phyloP scores from a whole-genome alignment of 2,329 filamentous ascomycete species.

The Chalaropsis thielavioides region DNA sequence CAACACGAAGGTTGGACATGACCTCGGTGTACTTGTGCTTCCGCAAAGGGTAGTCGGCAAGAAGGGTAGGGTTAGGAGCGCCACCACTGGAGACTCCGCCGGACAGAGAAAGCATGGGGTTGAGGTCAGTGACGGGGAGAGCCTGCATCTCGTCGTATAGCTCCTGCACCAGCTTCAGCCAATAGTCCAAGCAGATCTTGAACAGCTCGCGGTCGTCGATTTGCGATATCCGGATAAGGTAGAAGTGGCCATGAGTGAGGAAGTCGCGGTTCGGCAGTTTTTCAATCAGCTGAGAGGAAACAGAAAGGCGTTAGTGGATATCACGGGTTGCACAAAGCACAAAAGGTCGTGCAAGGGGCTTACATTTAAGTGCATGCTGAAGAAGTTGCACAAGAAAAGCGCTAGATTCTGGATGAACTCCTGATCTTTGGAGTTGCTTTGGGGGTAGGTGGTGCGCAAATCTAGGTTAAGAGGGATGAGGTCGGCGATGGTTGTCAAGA shows the following conservation, averaged over 20 bases:
- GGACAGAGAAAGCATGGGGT: conserved; percentile 66
- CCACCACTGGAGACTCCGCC: conserved; percentile 62
- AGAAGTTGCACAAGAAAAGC: conserved; percentile 93
- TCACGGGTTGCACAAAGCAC: neutral
- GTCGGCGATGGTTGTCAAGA: conserved; percentile 77
- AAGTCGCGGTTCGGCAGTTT: conserved; percentile 91
- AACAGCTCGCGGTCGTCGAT: conserved; percentile 98
- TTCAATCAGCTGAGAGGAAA: conserved; percentile 59
- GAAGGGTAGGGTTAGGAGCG: conserved; percentile 67
- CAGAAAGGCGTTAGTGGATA: conserved; percentile 17
- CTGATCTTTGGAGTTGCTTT: conserved; percentile 84
- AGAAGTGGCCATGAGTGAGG: conserved; percentile 91
- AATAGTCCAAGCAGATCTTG: conserved; percentile 98
- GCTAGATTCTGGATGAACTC: conserved; percentile 96
- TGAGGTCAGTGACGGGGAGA: conserved; percentile 82
- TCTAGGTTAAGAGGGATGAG: conserved; percentile 87
- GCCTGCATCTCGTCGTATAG: conserved; percentile 98
- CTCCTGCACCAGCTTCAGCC: conserved; percentile 95
- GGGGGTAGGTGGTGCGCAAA: conserved; percentile 77
- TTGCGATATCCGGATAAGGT: conserved; percentile 93
- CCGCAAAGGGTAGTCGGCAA: conserved; percentile 80
- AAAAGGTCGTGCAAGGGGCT: conserved; percentile 21
- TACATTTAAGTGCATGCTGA: conserved; percentile 78
- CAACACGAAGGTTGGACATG: conserved; percentile 79
- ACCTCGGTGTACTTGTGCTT: conserved; percentile 98